These are phyloP conservation scores for Auricularia cornea DNA, from an alignment of 768 basidiomycete genomes.

Conservation along the genomic window DNA sequence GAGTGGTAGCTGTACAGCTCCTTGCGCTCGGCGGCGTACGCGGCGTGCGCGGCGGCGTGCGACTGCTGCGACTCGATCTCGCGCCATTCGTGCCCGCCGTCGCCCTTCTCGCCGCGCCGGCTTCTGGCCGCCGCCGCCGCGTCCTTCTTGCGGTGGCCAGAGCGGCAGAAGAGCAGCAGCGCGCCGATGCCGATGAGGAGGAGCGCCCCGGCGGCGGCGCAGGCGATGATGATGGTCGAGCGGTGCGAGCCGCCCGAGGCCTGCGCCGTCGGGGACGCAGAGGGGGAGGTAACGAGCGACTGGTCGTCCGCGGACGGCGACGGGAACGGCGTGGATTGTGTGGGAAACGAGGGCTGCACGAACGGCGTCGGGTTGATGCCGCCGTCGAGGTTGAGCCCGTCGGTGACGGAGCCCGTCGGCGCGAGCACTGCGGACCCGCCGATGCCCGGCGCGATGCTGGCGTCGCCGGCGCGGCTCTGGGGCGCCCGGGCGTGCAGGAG, in stretches of 20 bases:
- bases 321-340: background rate
- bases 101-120: background rate
- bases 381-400: background rate
- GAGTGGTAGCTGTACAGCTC: background rate
- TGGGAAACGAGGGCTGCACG: background rate
- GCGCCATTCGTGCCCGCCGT: background rate
- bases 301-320: background rate
- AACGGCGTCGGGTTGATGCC: background rate
- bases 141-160: background rate
- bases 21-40: background rate
- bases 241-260: background rate
- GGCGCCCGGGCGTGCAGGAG: background rate
- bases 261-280: background rate
- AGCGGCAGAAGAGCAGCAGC: background rate
- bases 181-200: background rate
- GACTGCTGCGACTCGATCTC: conserved; percentile 1
- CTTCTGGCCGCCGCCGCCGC: too few relatives aligned
- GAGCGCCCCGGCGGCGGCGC: background rate
- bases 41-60: background rate
- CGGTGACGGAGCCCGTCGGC: background rate
- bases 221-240: background rate
- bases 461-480: background rate
- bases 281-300: background rate
- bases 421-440: background rate
- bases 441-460: background rate